Base-by-base conservation (phyloP, 208 protist species). In the Wallacemonas sp. region DNA sequence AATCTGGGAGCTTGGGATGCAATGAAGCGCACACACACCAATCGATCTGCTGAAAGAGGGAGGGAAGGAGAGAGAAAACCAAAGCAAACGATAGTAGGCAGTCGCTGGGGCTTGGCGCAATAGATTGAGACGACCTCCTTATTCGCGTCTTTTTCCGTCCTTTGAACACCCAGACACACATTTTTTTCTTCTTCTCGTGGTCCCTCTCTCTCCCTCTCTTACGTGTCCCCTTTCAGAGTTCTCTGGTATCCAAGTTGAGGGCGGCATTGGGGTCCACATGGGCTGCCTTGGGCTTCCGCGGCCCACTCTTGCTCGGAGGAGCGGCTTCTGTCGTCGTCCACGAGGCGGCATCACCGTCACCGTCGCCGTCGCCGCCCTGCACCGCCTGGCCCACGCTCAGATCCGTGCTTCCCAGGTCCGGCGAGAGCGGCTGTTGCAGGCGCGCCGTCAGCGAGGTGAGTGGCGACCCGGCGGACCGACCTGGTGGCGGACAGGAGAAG, bases 61-160 rank as follows among this genome's bases (percentile, higher is more conserved):
- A 41, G 48, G 52, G 61, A 57, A 22, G 61, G 49, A 70, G 62
- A 63, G 66, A 65, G 57, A 70, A 23, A 70, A 36, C 16, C 3
- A 42, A 62, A 57, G 48, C 4, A 23, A 55, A 8, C 25, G 18
- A n/a, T n/a, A n/a, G n/a, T n/a, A n/a, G n/a, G n/a, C n/a, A n/a
- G n/a, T n/a, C n/a, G n/a, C n/a, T n/a, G n/a, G n/a, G n/a, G n/a
- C n/a, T n/a, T n/a, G n/a, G n/a, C n/a, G n/a, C n/a, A n/a, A n/a
- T n/a, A n/a, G n/a, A n/a, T n/a, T n/a, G n/a, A 41, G 36, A 41
- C 10, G 14, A 14, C 10, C 36, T 41, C 10, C 14, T 49, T 22
- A 33, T 5, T 57, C 26, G 8, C 29, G 20, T 57, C n/a, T 57
- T 26, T 33, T 33, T 57, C 26, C 29, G 49, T 33, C 28, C 5